Conservation (phyloP, 164 flowering plant species). For the Magnolia officinalis region DNA sequence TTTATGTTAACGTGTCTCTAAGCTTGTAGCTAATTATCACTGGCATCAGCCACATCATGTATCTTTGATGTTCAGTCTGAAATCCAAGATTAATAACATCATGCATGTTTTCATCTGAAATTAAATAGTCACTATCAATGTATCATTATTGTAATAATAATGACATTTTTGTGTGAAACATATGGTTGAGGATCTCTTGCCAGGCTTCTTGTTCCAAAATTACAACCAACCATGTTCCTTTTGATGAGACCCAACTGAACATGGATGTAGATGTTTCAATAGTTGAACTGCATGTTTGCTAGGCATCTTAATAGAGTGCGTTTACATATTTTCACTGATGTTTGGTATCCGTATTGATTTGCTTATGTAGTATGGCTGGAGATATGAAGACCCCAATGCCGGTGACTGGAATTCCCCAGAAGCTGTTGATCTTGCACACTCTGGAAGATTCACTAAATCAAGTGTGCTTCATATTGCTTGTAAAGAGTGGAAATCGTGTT, state of each 20-base stretch:
- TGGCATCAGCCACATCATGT: too few relatives aligned
- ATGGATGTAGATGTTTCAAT: neutral
- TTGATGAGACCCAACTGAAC: neutral
- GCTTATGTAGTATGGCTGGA: constrained; percentile 33
- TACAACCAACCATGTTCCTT: neutral
- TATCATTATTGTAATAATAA: too few relatives aligned
- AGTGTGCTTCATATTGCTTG: constrained; percentile 24
- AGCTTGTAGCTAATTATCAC: too few relatives aligned
- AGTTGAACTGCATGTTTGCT: neutral
- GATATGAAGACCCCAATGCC: constrained; percentile 33
- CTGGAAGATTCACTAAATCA: constrained; percentile 28
- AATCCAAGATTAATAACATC: too few relatives aligned
- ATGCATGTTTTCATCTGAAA: too few relatives aligned
- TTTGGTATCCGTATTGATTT: constrained; percentile 5
- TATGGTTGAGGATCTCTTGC: neutral
- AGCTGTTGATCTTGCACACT: constrained; percentile 22
- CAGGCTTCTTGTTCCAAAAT: neutral
- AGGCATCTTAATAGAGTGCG: neutral
- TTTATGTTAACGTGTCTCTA: too few relatives aligned
- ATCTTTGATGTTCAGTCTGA: too few relatives aligned
- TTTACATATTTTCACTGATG: neutral
- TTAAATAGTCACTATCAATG: too few relatives aligned
- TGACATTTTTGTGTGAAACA: neutral
- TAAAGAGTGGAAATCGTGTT: constrained; percentile 50
- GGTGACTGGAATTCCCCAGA: constrained; percentile 32